phyloP scores from a whole-genome alignment of 129 eudicot genomes.

The Helianthus tuberosus region DNA sequence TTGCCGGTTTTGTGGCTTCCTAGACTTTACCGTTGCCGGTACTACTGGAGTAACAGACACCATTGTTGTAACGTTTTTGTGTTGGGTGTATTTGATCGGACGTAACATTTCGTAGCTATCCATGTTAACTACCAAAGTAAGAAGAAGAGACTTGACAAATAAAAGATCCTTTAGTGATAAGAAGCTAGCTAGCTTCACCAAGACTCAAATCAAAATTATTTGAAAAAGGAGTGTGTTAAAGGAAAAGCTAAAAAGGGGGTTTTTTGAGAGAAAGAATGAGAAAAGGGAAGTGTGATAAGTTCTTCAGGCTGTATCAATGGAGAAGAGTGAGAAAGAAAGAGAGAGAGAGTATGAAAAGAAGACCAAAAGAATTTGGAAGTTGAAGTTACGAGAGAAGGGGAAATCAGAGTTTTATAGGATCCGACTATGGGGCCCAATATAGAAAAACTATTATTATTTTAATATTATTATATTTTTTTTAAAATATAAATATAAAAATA shows the following conservation, averaged over 20 bases:
- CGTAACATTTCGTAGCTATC: slow-evolving; percentile 49
- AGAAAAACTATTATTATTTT: slow-evolving; percentile 23
- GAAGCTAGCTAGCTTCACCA: slow-evolving; percentile 37
- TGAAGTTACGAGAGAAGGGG: slow-evolving; percentile 42
- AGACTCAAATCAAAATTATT: slow-evolving; percentile 24
- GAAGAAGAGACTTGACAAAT: background rate
- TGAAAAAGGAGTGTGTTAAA: slow-evolving; percentile 38
- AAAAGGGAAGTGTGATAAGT: background rate
- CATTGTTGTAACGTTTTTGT: slow-evolving; percentile 50
- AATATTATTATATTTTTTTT: background rate
- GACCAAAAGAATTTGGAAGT: slow-evolving; percentile 29
- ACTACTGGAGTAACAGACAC: slow-evolving; percentile 27
- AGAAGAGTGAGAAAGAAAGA: background rate
- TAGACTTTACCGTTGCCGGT: background rate
- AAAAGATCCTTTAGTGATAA: slow-evolving; percentile 27
- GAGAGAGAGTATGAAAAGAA: slow-evolving; percentile 26
- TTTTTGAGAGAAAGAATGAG: slow-evolving; percentile 5
- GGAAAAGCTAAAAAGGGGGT: slow-evolving; percentile 17
- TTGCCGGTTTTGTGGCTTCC: slow-evolving; percentile 13
- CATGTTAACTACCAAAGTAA: slow-evolving; percentile 37
- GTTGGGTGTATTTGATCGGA: slow-evolving; percentile 78
- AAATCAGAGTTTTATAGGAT: slow-evolving; percentile 72
- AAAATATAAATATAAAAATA: background rate
- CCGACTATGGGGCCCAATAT: slow-evolving; percentile 40
- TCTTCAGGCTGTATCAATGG: slow-evolving; percentile 8